Evolutionary conservation across 495 filamentous ascomycete genomes (phyloP).

Genomic region (Lichenothelia convexa): DNA sequence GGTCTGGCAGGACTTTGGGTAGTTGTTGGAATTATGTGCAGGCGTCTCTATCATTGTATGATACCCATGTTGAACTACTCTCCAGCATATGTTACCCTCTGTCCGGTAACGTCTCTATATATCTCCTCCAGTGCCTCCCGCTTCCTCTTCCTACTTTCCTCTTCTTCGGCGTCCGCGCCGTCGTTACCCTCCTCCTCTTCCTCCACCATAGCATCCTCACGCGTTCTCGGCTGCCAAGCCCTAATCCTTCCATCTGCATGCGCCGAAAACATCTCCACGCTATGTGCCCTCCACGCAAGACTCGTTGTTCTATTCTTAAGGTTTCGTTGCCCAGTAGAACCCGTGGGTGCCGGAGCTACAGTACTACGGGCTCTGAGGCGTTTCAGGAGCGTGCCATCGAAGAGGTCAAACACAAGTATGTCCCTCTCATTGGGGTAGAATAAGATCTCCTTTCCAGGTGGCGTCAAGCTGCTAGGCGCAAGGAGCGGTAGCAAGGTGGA

Average conservation of each 20-base stretch:
- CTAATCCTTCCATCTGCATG: slow-evolving; percentile 41
- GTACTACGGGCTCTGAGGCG: slow-evolving; percentile 44
- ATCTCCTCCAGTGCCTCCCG: slow-evolving; percentile 33
- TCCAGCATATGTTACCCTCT: slow-evolving; percentile 2
- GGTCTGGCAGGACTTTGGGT: too few species aligned
- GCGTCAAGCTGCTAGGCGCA: slow-evolving; percentile 33
- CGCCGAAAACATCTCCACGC: slow-evolving; percentile 35
- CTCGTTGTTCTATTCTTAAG: slow-evolving; percentile 44
- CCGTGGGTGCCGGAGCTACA: slow-evolving; percentile 17
- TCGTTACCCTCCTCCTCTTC: slow-evolving; percentile 23
- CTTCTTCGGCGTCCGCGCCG: slow-evolving; percentile 24
- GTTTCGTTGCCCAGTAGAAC: slow-evolving; percentile 15
- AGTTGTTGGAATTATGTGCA: too few species aligned
- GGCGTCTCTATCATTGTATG: too few species aligned
- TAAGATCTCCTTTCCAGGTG: slow-evolving; percentile 39
- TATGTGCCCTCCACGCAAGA: slow-evolving; percentile 47
- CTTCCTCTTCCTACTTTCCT: slow-evolving; percentile 21
- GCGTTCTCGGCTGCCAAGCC: slow-evolving; percentile 35
- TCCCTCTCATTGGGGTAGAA: slow-evolving; percentile 64
- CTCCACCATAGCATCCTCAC: slow-evolving; percentile 22
- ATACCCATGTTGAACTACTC: neutral
- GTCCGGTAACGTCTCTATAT: slow-evolving; percentile 17
- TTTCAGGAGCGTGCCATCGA: slow-evolving; percentile 54
- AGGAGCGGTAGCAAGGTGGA: slow-evolving; percentile 43
- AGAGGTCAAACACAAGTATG: slow-evolving; percentile 57